A percentile compares a stretch with the other conserved stretches of the same genome.
Conservation (phyloP, 1,284 basidiomycete species). For the Moesziomyces antarcticus region DNA sequence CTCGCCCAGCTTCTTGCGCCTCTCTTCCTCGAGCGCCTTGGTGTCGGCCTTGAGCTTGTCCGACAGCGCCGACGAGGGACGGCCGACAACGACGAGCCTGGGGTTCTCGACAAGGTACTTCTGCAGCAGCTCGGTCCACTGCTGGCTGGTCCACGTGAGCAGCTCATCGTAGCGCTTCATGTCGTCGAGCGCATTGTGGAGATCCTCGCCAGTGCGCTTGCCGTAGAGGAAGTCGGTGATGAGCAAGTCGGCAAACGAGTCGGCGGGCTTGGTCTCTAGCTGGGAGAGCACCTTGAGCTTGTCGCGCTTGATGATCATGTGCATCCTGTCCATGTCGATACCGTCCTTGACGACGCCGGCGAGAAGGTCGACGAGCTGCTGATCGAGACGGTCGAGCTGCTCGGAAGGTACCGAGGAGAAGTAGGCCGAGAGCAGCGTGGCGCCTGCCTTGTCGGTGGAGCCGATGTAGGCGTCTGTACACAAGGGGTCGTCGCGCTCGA, state of each 20-base stretch:
- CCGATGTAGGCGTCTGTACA: conserved; percentile 86
- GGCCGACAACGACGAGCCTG: conserved; percentile 76
- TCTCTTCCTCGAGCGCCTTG: conserved; percentile 79
- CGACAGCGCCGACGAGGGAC: conserved; percentile 86
- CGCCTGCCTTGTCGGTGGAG: conserved; percentile 76
- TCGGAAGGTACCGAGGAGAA: conserved; percentile 86
- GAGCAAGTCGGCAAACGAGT: conserved; percentile 73
- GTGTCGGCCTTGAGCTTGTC: conserved; percentile 84
- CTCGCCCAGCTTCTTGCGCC: conserved; percentile 79
- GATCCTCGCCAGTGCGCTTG: conserved; percentile 81
- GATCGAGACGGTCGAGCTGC: conserved; percentile 79
- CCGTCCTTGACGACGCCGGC: conserved; percentile 79
- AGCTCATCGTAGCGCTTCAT: conserved; percentile 76
- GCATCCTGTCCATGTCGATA: conserved; percentile 92
- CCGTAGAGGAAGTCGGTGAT: conserved; percentile 86
- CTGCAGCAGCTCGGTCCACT: conserved; percentile 84
- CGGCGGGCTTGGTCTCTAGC: conserved; percentile 69
- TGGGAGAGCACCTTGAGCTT: conserved; percentile 76
- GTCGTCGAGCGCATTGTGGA: conserved; percentile 81
- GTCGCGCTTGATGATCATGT: conserved; percentile 85
- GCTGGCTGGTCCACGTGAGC: conserved; percentile 77
- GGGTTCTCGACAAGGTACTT: conserved; percentile 72
- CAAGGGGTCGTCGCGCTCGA: conserved; percentile 89
- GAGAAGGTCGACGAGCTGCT: conserved; percentile 78
- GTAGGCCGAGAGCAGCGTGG: conserved; percentile 80